Percentiles rank a stretch among this genome's conserved stretches.
Conservation (phyloP, 1,139 yeast genomes). For the Torulaspora globosa region DNA sequence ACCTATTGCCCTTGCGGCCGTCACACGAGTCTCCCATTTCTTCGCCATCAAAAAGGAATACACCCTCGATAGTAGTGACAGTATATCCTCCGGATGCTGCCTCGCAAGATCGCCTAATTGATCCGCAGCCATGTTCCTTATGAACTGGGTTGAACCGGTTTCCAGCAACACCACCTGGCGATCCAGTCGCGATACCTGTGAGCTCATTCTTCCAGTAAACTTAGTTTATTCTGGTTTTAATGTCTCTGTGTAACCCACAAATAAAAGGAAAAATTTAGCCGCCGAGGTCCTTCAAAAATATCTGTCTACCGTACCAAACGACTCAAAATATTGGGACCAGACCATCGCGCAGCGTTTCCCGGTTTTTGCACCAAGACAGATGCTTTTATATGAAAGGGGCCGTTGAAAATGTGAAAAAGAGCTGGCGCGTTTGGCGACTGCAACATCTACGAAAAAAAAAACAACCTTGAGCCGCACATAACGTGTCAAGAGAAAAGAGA, state of each 20-base stretch:
- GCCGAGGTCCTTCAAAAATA: slow-evolving; percentile 6
- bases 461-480: not conserved
- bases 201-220: slow-evolving; percentile 27
- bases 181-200: slow-evolving; percentile 49
- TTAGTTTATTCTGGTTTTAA: not conserved
- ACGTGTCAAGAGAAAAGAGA: not conserved
- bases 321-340: not conserved
- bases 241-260: slow-evolving; percentile 1
- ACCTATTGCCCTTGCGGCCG: slow-evolving; percentile 94
- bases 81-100: slow-evolving; percentile 89
- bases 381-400: slow-evolving; percentile 18
- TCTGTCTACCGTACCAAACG: slow-evolving; percentile 3
- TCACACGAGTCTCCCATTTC: slow-evolving; percentile 94
- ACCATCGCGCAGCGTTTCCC: slow-evolving; percentile 1
- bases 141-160: slow-evolving; percentile 92
- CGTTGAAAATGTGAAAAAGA: slow-evolving; percentile 1
- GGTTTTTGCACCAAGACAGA: slow-evolving; percentile 15
- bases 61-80: slow-evolving; percentile 79
- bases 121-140: slow-evolving; percentile 95
- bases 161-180: slow-evolving; percentile 77
- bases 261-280: slow-evolving; percentile 4
- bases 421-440: slow-evolving; percentile 2
- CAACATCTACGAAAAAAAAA: not conserved
- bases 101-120: slow-evolving; percentile 92
- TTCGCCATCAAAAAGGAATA: slow-evolving; percentile 79